These are phyloP conservation scores for Xylariomycetidae sp. DNA, from an alignment of 2,329 filamentous ascomycete species.

Conservation along the genomic window DNA sequence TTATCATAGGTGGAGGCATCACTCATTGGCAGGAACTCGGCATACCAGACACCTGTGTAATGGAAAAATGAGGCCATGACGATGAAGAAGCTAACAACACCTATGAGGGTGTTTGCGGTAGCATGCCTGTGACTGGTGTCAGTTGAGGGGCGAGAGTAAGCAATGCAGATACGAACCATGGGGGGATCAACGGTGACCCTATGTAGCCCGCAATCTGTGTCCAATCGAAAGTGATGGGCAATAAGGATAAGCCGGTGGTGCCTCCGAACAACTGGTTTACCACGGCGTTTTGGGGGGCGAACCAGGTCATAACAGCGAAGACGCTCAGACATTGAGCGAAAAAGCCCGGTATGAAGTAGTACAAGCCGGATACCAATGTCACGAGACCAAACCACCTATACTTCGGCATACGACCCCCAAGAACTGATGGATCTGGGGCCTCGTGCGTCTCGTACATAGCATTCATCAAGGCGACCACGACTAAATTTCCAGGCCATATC, in stretches of 20 bases:
- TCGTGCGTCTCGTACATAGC: conserved; percentile 64
- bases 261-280: conserved; percentile 73
- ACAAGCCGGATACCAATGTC: conserved; percentile 53
- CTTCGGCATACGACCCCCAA: conserved; percentile 62
- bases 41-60: conserved; percentile 62
- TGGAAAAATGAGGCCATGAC: conserved; percentile 57
- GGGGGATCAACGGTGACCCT: conserved; percentile 63
- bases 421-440: conserved; percentile 42
- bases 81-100: conserved; percentile 62
- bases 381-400: conserved; percentile 61
- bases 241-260: conserved; percentile 59
- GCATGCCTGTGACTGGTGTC: conserved; percentile 49
- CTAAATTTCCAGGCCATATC: conserved; percentile 69
- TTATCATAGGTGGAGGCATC: conserved; percentile 70
- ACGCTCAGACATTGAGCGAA: conserved; percentile 65
- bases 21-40: conserved; percentile 62
- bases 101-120: conserved; percentile 68
- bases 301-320: conserved; percentile 69
- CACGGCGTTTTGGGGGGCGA: conserved; percentile 61
- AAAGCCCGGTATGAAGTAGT: conserved; percentile 67
- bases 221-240: conserved; percentile 76
- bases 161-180: conserved; percentile 58
- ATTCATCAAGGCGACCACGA: conserved; percentile 63
- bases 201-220: conserved; percentile 66
- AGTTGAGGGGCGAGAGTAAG: too few species aligned